A percentile compares a stretch with the other conserved stretches of the same genome.
Conservation (phyloP, 768 basidiomycete genomes). For the Boletales sp. region DNA sequence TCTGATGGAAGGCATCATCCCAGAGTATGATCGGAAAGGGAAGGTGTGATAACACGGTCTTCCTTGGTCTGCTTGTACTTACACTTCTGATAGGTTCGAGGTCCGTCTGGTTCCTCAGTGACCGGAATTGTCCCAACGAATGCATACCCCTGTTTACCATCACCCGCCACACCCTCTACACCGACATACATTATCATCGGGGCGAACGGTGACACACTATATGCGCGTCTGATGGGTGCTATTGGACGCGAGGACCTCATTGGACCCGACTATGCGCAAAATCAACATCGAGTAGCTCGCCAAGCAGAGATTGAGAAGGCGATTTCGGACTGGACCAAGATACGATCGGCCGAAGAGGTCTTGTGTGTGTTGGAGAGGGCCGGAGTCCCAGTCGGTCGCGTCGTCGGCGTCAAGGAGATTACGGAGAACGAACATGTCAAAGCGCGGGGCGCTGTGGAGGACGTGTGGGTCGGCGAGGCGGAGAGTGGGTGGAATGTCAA, state of each 20-base stretch:
- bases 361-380: slow-evolving; percentile 45
- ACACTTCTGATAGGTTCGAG: slow-evolving; percentile 46
- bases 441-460: slow-evolving; percentile 54
- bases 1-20: slow-evolving; percentile 74
- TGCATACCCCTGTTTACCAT: slow-evolving; percentile 63
- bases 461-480: slow-evolving; percentile 48
- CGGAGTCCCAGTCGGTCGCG: slow-evolving; percentile 62
- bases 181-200: slow-evolving; percentile 67
- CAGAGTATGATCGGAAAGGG: slow-evolving; percentile 69
- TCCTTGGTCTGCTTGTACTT: neutral
- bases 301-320: slow-evolving; percentile 56
- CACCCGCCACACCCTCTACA: slow-evolving; percentile 33
- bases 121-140: slow-evolving; percentile 77
- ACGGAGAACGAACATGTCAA: slow-evolving; percentile 53
- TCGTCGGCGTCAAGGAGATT: slow-evolving; percentile 60
- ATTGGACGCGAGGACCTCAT: slow-evolving; percentile 59
- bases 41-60: slow-evolving; percentile 48
- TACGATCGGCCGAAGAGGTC: slow-evolving; percentile 51
- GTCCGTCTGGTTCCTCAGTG: slow-evolving; percentile 71
- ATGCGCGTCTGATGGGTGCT: slow-evolving; percentile 60
- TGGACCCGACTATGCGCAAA: slow-evolving; percentile 47
- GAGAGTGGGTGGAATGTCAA: slow-evolving; percentile 58
- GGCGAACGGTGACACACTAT: slow-evolving; percentile 69
- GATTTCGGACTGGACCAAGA: slow-evolving; percentile 57
- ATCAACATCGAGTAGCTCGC: slow-evolving; percentile 40